Percentiles rank a stretch among this genome's conserved stretches.
Evolutionary conservation across 495 filamentous ascomycete species (phyloP).

Genomic region (Podospora sp.): DNA sequence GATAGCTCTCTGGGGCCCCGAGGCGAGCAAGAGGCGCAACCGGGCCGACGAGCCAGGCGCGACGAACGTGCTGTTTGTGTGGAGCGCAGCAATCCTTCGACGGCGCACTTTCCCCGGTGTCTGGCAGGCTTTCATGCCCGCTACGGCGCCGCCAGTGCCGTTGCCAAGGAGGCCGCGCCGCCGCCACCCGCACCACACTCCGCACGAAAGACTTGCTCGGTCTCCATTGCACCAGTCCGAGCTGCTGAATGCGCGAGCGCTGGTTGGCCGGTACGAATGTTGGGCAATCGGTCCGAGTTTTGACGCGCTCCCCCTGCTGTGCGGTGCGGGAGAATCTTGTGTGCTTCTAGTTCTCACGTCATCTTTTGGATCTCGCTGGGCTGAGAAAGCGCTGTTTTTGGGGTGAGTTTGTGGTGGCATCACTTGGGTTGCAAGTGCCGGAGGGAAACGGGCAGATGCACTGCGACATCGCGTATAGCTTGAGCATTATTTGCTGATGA

Average conservation of each 20-base stretch:
- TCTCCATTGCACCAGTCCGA: too few species aligned
- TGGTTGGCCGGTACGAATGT: background rate
- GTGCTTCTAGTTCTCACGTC: background rate
- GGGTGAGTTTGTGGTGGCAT: background rate
- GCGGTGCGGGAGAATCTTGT: background rate
- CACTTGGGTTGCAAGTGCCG: background rate
- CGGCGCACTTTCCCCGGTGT: too few species aligned
- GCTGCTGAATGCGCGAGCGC: too few species aligned
- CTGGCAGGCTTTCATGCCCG: background rate
- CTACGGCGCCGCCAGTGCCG: background rate
- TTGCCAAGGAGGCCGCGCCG: background rate
- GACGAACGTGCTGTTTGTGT: background rate
- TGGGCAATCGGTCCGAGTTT: background rate
- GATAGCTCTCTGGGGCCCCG: background rate
- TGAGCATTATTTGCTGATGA: too few species aligned
- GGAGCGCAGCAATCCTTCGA: background rate
- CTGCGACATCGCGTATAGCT: background rate
- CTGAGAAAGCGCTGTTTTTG: background rate
- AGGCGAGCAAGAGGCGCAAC: background rate
- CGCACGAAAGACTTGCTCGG: too few species aligned
- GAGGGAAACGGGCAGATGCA: background rate
- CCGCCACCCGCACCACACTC: background rate
- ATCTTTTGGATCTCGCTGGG: background rate
- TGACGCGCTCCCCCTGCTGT: background rate
- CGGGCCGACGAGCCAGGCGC: background rate